Conservation (phyloP, 2,329 filamentous ascomycete species). For the Teratosphaeriaceae sp. region DNA sequence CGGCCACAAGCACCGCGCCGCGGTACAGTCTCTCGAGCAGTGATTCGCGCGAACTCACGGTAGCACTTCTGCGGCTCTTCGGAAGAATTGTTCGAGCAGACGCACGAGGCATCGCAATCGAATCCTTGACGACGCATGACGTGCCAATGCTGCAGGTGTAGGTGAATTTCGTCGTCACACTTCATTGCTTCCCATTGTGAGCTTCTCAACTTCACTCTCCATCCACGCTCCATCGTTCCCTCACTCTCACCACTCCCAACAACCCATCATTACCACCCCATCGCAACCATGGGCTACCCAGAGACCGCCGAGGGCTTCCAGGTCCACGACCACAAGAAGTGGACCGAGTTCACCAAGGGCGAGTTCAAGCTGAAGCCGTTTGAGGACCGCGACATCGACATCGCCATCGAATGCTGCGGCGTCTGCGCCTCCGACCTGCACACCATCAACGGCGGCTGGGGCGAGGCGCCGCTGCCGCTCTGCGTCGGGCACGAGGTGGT, state of each 20-base stretch:
- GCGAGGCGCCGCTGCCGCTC: slow-evolving; percentile 54
- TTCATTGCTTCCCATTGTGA: too few relatives aligned
- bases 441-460: slow-evolving; percentile 53
- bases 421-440: slow-evolving; percentile 45
- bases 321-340: slow-evolving; percentile 51
- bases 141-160: too few relatives aligned
- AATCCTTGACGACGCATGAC: not conserved
- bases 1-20: too few relatives aligned
- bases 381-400: slow-evolving; percentile 77
- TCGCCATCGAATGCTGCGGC: slow-evolving; percentile 78
- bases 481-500: slow-evolving; percentile 60
- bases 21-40: too few relatives aligned
- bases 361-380: slow-evolving; percentile 79
- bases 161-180: too few relatives aligned
- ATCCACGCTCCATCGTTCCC: too few relatives aligned
- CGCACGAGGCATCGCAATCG: not conserved
- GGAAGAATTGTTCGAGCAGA: not conserved
- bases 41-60: too few relatives aligned
- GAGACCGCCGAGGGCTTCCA: slow-evolving; percentile 46
- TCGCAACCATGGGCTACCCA: slow-evolving; percentile 42
- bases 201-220: too few relatives aligned
- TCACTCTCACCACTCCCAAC: too few relatives aligned
- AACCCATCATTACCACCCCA: not conserved
- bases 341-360: too few relatives aligned
- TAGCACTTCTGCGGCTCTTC: not conserved